Evolutionary conservation across 75 land plant genomes (phyloP).

Genomic region (Selaginella tamariscina): DNA sequence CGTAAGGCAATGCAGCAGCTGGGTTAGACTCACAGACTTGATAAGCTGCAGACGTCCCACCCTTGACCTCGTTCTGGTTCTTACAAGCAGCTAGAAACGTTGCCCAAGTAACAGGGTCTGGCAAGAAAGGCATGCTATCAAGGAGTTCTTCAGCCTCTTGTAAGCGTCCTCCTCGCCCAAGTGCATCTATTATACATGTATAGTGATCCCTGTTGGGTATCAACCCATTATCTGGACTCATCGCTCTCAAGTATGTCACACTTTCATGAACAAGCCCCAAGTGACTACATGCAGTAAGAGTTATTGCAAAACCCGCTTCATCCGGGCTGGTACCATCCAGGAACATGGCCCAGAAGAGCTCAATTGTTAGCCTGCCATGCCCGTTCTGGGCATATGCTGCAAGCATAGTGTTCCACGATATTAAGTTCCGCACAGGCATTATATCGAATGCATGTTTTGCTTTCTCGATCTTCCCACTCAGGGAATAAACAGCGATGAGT

Average conservation of each 20-base stretch:
- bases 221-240: background rate
- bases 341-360: background rate
- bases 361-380: background rate
- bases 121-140: background rate
- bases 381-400: slow-evolving; percentile 13
- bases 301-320: background rate
- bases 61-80: background rate
- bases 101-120: background rate
- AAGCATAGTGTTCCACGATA: slow-evolving; percentile 1
- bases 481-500: background rate
- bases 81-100: background rate
- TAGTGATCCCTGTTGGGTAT: background rate
- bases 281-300: slow-evolving; percentile 2
- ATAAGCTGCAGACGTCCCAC: background rate
- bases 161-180: slow-evolving; percentile 1
- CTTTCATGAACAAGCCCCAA: background rate
- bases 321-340: background rate
- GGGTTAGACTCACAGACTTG: background rate
- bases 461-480: background rate
- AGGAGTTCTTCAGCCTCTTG: background rate
- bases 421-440: background rate
- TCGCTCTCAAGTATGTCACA: background rate
- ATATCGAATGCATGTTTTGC: background rate
- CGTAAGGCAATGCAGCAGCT: background rate
- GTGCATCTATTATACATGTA: background rate